Evolutionary conservation across 148 eudicot genomes (phyloP).

Genomic region (Silene latifolia): DNA sequence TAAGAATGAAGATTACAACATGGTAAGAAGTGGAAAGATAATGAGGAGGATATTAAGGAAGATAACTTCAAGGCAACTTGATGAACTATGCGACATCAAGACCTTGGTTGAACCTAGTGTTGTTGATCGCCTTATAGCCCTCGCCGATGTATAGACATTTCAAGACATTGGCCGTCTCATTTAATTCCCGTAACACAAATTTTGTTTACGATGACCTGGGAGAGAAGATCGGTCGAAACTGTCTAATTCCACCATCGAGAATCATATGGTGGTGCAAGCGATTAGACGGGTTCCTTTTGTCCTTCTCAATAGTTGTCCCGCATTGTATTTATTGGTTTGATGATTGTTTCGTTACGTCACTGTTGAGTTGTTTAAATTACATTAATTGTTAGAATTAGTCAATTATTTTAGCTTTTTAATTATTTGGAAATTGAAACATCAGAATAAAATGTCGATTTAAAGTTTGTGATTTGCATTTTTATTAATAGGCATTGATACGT

Average conservation of each 20-base stretch:
- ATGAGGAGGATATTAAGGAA: too few relatives aligned
- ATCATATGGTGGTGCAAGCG: neutral
- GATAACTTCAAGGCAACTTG: constrained; percentile 81
- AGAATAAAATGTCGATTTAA: neutral
- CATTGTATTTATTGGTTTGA: too few relatives aligned
- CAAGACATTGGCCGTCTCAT: neutral
- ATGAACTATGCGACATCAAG: constrained; percentile 95
- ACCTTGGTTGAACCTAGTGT: constrained; percentile 90
- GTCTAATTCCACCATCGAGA: constrained; percentile 15
- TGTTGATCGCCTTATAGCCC: constrained; percentile 81
- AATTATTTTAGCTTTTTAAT: neutral
- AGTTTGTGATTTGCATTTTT: neutral
- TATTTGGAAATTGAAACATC: neutral
- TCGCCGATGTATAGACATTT: constrained; percentile 43
- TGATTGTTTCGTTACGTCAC: too few relatives aligned
- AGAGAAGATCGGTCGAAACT: constrained; percentile 1
- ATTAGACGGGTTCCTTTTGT: too few relatives aligned
- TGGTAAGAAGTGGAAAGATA: too few relatives aligned
- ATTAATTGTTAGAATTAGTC: neutral
- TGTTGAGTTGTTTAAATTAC: too few relatives aligned
- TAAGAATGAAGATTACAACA: too few relatives aligned
- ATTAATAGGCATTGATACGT: too few relatives aligned
- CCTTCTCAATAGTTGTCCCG: too few relatives aligned
- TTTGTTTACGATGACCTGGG: neutral
- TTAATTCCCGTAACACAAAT: neutral